Percentiles rank a stretch among this genome's conserved stretches.
These are phyloP conservation scores for Erucastrum elatum DNA, from an alignment of 345 rosid species.

Conservation along the genomic window DNA sequence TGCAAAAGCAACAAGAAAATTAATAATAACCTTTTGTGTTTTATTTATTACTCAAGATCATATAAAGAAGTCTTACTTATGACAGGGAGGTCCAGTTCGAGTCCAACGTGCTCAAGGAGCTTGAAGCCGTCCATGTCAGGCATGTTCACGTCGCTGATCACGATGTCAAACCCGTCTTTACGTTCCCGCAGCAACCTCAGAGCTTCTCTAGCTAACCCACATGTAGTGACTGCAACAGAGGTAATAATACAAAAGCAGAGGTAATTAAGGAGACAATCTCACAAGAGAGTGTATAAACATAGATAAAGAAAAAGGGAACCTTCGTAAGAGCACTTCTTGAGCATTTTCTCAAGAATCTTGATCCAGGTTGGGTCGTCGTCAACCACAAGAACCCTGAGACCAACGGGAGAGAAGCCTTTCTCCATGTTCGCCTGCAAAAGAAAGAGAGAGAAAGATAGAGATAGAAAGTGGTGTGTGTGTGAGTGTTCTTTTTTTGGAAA, in stretches of 20 bases:
- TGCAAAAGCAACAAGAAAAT: conserved; percentile 33
- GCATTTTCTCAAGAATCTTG: conserved; percentile 98
- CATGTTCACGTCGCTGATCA: conserved; percentile 95
- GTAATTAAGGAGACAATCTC: background rate
- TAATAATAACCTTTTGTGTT: background rate
- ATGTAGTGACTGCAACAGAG: conserved; percentile 65
- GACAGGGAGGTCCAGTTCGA: conserved; percentile 96
- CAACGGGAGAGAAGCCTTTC: conserved; percentile 79
- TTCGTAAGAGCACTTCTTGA: conserved; percentile 87
- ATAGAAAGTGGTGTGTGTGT: conserved; percentile 10
- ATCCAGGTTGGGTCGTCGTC: conserved; percentile 97
- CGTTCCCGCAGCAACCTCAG: conserved; percentile 71
- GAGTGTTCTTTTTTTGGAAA: conserved; percentile 28
- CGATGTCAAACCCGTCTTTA: conserved; percentile 88
- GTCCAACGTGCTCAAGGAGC: conserved; percentile 92
- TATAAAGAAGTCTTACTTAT: conserved; percentile 58
- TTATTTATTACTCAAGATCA: background rate
- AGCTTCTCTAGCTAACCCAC: conserved; percentile 89
- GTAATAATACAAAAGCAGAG: background rate
- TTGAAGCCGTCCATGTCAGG: conserved; percentile 99
- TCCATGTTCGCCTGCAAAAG: conserved; percentile 45
- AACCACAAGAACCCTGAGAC: conserved; percentile 93
- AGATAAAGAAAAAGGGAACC: conserved; percentile 42
- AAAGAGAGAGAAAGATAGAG: conserved; percentile 3
- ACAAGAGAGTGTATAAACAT: background rate